Evolutionary conservation across 441 rosid species (phyloP), one percentile per base, ranked within the genome.

Genomic region (Geranium incanum): DNA sequence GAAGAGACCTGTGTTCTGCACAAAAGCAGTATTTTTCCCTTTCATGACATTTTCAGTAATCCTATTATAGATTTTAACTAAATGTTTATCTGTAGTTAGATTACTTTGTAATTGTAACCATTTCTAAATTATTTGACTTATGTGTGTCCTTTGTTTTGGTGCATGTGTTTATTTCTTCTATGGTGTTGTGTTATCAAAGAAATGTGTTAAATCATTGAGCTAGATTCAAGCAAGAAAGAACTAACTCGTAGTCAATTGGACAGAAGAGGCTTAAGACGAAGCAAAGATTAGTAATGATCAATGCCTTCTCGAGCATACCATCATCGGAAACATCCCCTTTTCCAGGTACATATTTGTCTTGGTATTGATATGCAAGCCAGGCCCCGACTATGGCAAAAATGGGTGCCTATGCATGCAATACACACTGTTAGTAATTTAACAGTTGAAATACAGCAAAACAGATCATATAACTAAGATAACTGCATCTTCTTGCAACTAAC

Each of bases 361-460:
- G 96, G 64, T 43, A 36, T 69, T 89, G 92, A 73, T 85, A 86
- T 2, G 87, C 83, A 5, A 89, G 88, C 94, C 97, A 89, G 36
- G 97, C 94, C 74, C 97, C 96, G 68, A 92, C 88, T 70, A 92
- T 68, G 4, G 89, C 88, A 74, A 90, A 92, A 68, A 85, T 77
- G 18, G 97, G 95, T 68, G 92, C 96, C 97, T 57, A 23, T 92
- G 84, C 68, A 78, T 63, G 76, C 15, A 38, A 70, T 23, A 12
- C 57, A 66, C 67, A 36, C 36, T 50, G 55, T 19, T 21, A 37
- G 36, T 9, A 15, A 33, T 8, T 8, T 5, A 19, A 28, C 38
- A 9, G 60, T 60, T 23, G 28, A 19, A 55, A 33, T 36, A 16
- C 8, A n/a, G 21, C 39, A 37, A 70, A 16, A 3, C 7, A 55